Percentiles rank a stretch among this genome's conserved stretches.
Conservation (phyloP, 1,284 basidiomycete genomes). For the Earliella scabrosa region DNA sequence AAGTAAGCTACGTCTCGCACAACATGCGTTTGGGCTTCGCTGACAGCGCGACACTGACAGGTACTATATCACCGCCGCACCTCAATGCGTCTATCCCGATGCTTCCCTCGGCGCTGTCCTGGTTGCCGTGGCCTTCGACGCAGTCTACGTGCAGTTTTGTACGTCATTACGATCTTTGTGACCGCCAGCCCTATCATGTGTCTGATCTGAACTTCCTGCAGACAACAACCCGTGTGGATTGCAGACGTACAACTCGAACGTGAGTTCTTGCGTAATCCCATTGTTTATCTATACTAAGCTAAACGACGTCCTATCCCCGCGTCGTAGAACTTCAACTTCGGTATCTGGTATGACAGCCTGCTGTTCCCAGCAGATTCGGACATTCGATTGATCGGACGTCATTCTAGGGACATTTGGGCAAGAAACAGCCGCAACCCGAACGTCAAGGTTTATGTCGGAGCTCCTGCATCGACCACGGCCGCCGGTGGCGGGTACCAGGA, state of each 20-base stretch:
- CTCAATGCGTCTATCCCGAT: constrained; percentile 60
- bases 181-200: no score
- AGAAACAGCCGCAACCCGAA: constrained; percentile 58
- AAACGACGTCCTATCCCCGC: not conserved
- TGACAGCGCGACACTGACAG: constrained; percentile 39
- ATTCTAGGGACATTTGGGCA: constrained; percentile 64
- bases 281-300: not conserved
- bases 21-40: not conserved
- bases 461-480: constrained; percentile 59
- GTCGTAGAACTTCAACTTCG: constrained; percentile 54
- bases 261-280: constrained; percentile 28
- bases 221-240: constrained; percentile 58
- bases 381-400: not conserved
- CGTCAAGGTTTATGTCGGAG: constrained; percentile 66
- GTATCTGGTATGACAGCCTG: constrained; percentile 44
- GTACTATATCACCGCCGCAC: constrained; percentile 65
- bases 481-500: constrained; percentile 61
- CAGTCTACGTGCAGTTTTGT: constrained; percentile 60
- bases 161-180: constrained; percentile 10
- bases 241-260: constrained; percentile 45
- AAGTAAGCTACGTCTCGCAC: constrained; percentile 39
- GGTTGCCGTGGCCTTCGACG: constrained; percentile 58
- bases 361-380: not conserved
- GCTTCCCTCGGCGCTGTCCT: constrained; percentile 53
- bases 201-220: constrained; percentile 19